Conservation (phyloP, 2,329 filamentous ascomycete genomes). For the Claviceps sp. region DNA sequence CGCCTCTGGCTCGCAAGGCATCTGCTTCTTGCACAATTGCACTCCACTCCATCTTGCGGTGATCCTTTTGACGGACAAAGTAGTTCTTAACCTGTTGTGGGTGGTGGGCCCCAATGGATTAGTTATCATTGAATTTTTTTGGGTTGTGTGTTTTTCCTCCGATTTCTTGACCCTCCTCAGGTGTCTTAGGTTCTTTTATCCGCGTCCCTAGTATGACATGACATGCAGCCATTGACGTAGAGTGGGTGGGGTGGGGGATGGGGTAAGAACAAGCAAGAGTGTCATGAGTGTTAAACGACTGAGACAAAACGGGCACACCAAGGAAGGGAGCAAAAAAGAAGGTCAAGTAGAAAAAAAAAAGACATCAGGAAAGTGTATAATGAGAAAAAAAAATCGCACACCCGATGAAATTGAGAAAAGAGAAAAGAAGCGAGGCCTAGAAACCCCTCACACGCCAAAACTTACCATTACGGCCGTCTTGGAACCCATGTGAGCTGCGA, state of each 20-base stretch:
- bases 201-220: conserved; percentile 1
- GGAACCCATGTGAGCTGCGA: conserved; percentile 67
- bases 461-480: conserved; percentile 78
- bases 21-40: conserved; percentile 47
- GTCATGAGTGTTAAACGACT: not conserved
- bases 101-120: not conserved
- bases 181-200: not conserved
- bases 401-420: not conserved
- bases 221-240: not conserved
- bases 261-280: not conserved
- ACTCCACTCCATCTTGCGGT: conserved; percentile 45
- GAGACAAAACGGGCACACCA: not conserved
- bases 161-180: too few species aligned
- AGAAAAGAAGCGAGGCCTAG: not conserved
- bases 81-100: conserved; percentile 54
- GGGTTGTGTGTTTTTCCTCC: not conserved
- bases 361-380: not conserved
- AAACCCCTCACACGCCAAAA: conserved; percentile 2
- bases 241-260: not conserved
- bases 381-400: not conserved
- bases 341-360: not conserved
- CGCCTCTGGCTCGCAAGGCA: conserved; percentile 37
- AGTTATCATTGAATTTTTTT: not conserved
- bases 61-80: conserved; percentile 49
- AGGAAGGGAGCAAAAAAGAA: not conserved